phyloP scores from a whole-genome alignment of 805 yeast genomes.

The Myxozyma udenii region DNA sequence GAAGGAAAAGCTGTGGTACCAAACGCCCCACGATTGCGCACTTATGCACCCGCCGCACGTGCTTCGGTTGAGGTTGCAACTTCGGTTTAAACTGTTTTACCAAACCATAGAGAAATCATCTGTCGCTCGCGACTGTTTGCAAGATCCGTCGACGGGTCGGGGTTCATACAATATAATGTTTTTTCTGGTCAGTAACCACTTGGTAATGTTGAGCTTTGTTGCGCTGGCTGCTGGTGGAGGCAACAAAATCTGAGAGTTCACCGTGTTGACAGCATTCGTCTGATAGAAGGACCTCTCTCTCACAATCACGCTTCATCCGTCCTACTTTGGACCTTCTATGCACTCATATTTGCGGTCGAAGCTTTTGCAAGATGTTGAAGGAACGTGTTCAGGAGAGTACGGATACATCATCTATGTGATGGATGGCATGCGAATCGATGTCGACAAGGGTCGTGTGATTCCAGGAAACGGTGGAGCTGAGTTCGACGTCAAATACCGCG shows the following conservation, averaged over 20 bases:
- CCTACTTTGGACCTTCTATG: conserved; percentile 97
- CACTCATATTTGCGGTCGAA: conserved; percentile 86
- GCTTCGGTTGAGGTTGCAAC: too few species aligned
- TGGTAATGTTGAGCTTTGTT: background rate
- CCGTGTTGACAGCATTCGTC: background rate
- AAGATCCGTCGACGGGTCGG: background rate
- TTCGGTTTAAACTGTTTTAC: too few species aligned
- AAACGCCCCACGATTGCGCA: too few species aligned
- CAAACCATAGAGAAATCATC: too few species aligned
- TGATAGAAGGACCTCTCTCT: conserved; percentile 78
- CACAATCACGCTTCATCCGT: conserved; percentile 91
- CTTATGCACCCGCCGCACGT: too few species aligned
- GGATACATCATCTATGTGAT: conserved; percentile 95
- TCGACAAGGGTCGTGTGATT: conserved; percentile 87
- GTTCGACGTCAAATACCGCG: conserved; percentile 91
- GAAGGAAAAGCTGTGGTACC: too few species aligned
- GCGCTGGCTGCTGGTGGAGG: background rate
- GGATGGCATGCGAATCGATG: conserved; percentile 91
- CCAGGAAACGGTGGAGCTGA: conserved; percentile 94
- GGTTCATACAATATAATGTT: conserved; percentile 7
- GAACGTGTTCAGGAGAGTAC: conserved; percentile 97
- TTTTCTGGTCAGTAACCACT: conserved; percentile 15
- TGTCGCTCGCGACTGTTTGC: background rate
- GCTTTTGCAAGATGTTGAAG: conserved; percentile 92
- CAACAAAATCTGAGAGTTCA: background rate